Conservation (phyloP, 2,329 filamentous ascomycete species). For the Didymella segeticola region DNA sequence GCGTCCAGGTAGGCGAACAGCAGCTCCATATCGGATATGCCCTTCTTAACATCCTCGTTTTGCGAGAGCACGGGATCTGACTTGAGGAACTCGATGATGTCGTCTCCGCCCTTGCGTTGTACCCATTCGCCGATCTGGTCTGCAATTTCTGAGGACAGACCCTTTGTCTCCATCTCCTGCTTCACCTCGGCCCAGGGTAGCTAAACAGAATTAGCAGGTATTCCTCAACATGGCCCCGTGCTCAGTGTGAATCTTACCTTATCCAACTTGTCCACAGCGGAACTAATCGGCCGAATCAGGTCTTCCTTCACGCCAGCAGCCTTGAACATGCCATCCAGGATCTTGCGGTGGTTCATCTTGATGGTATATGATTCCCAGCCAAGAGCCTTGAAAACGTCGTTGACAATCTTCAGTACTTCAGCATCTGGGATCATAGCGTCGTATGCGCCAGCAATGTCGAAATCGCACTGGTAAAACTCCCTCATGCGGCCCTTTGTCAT, state of each 20-base stretch:
- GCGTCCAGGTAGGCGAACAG: conserved; percentile 84
- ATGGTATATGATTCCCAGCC: conserved; percentile 81
- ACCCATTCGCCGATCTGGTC: conserved; percentile 89
- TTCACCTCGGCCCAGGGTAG: conserved; percentile 84
- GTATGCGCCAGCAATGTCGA: conserved; percentile 85
- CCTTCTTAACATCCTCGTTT: conserved; percentile 72
- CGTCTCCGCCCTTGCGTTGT: conserved; percentile 74
- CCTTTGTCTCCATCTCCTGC: conserved; percentile 95
- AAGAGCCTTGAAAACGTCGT: conserved; percentile 83
- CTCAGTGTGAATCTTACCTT: conserved; percentile 61
- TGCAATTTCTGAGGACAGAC: conserved; percentile 75
- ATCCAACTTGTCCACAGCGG: conserved; percentile 94
- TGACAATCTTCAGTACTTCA: conserved; percentile 83
- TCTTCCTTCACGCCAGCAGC: conserved; percentile 87
- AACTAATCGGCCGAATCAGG: conserved; percentile 88
- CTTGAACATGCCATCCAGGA: conserved; percentile 89
- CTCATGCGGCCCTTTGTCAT: conserved; percentile 93
- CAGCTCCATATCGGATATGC: conserved; percentile 79
- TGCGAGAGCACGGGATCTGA: conserved; percentile 53
- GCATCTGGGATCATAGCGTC: conserved; percentile 93
- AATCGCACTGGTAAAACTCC: conserved; percentile 97
- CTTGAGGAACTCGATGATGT: conserved; percentile 64
- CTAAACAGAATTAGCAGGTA: conserved; percentile 32
- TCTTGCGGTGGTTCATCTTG: conserved; percentile 94
- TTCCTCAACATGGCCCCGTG: background rate